phyloP scores from a whole-genome alignment of 202 grass and related monocot species.

The Schoenoplectus triqueter region DNA sequence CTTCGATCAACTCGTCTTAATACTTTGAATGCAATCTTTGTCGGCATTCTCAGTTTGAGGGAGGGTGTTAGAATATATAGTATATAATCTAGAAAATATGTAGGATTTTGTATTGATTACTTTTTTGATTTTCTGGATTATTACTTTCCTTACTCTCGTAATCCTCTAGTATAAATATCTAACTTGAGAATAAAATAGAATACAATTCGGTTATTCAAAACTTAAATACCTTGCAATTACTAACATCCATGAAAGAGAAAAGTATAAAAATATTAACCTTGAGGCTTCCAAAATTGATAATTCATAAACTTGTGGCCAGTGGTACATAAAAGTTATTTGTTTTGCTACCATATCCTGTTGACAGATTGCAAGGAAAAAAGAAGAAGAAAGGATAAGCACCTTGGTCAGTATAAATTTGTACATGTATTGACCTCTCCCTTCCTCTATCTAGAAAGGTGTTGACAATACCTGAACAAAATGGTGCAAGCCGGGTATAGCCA shows the following conservation, averaged over 20 bases:
- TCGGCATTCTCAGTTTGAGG: too few relatives aligned
- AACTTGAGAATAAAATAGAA: too few relatives aligned
- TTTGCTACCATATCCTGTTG: conserved; percentile 70
- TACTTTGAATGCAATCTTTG: too few relatives aligned
- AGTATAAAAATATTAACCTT: conserved; percentile 54
- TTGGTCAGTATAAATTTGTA: conserved; percentile 33
- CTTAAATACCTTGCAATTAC: too few relatives aligned
- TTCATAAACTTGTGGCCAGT: conserved; percentile 79
- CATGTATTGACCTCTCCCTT: background rate
- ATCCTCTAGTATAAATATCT: too few relatives aligned
- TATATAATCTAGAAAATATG: too few relatives aligned
- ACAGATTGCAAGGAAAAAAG: background rate
- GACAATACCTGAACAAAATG: conserved; percentile 63
- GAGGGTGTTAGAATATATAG: too few relatives aligned
- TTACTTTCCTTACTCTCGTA: too few relatives aligned
- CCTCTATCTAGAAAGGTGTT: conserved; percentile 12
- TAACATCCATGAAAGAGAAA: background rate
- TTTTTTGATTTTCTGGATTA: too few relatives aligned
- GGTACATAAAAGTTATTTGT: conserved; percentile 78
- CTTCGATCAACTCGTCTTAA: too few relatives aligned
- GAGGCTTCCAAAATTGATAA: conserved; percentile 82
- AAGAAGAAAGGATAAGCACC: conserved; percentile 26
- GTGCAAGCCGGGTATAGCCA: conserved; percentile 81
- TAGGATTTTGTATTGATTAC: too few relatives aligned
- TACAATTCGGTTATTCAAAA: too few relatives aligned